Evolutionary conservation across 768 basidiomycete genomes (phyloP).

Genomic region (Lyophyllum semitale): DNA sequence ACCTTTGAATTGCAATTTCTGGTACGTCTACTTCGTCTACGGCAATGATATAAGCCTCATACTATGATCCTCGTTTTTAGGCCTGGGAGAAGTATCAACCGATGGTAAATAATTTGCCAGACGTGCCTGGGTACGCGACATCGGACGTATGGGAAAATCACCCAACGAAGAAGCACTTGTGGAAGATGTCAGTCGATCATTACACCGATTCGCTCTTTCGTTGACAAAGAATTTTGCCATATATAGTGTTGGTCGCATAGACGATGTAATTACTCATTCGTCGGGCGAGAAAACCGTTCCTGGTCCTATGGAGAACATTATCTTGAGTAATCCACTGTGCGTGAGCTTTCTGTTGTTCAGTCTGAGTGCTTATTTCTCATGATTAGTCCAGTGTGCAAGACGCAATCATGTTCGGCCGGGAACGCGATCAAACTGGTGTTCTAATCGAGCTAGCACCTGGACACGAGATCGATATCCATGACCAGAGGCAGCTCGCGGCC

Average conservation of each 20-base stretch:
- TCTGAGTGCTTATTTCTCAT: neutral
- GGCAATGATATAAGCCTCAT: neutral
- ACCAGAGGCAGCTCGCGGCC: conserved; percentile 13
- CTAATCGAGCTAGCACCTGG: conserved; percentile 22
- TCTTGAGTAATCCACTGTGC: conserved; percentile 22
- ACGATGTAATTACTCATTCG: conserved; percentile 39
- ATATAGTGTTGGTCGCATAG: conserved; percentile 37
- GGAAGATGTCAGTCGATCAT: conserved; percentile 29
- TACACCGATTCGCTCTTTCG: neutral
- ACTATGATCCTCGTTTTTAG: conserved; percentile 21
- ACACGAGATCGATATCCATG: conserved; percentile 21
- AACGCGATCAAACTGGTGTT: conserved; percentile 27
- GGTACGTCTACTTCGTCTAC: conserved; percentile 20
- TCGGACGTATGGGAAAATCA: conserved; percentile 39
- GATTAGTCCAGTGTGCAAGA: conserved; percentile 13
- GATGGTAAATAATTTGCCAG: conserved; percentile 33
- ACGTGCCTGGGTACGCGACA: conserved; percentile 38
- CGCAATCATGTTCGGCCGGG: conserved; percentile 40
- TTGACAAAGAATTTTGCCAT: neutral
- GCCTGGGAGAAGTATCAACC: conserved; percentile 25
- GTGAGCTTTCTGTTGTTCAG: neutral
- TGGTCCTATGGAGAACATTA: conserved; percentile 30
- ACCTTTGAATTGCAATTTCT: conserved; percentile 40
- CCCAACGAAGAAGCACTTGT: conserved; percentile 35
- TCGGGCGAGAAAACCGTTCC: conserved; percentile 41